Base-by-base conservation (phyloP, 2,329 filamentous ascomycete species). In the Byssochlamys sp. region DNA sequence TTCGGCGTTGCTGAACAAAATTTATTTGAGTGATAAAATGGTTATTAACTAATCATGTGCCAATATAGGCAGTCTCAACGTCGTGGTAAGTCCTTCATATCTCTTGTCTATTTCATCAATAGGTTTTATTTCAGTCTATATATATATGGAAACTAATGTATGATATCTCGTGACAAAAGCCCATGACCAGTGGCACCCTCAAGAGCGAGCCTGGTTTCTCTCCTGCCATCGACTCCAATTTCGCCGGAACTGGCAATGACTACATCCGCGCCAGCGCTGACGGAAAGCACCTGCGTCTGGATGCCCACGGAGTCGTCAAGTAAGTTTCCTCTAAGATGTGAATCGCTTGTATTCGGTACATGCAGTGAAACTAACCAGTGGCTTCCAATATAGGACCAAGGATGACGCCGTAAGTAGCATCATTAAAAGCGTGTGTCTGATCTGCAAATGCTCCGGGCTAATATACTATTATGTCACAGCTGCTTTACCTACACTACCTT, bases 181-280 rank as follows among this genome's bases (percentile, higher is more conserved):
- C 73, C 24, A 73, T 77, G 66, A 64, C 65, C 19, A 67, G 67
- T 14, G 73, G 72, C 52, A 70, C 65, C 3, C 59, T 76, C 57
- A 70, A 69, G 54, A 69, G 67, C 48, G 73, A 71, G 31, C 63
- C 68, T 2, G 65, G 65, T 26, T 75, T 73, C 59, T 65, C 66
- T 2, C 71, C 71, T 2, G 61, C 67, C 9, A 53, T 77, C 48
- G 72, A 77, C 58, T 73, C 72, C 25, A 62, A 69, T 25, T 67
- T 74, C 52, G 65, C 68, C 24, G 72, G 73, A 11, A 62, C 65
- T 19, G 75, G 75, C 3, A 72, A 72, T 55, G 75, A 77, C 58
- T 77, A 76, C 59, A 75, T 77, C 59, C 72, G 70, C 53, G 66
- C 67, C 24, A 75, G 77, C 59, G 66, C 73, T 2, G 71, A 73